A percentile compares a stretch with the other conserved stretches of the same genome.
phyloP scores from a whole-genome alignment of 495 filamentous ascomycete genomes.

The Chaetomium fimeti region DNA sequence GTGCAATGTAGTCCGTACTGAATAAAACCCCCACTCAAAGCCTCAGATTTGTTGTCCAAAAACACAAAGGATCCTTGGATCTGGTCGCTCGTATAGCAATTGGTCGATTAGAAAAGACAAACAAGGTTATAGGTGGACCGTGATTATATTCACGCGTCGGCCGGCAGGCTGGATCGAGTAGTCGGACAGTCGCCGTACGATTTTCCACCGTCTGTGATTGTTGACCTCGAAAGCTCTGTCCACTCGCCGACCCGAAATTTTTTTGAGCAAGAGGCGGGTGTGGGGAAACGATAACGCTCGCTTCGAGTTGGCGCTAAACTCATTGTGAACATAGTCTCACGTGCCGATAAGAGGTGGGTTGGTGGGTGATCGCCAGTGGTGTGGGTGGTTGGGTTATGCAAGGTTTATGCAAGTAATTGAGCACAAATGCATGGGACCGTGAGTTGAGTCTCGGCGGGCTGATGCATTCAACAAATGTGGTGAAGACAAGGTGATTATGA shows the following conservation, averaged over 20 bases:
- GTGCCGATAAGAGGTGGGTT: slow-evolving; percentile 11
- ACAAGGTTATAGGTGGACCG: slow-evolving; percentile 25
- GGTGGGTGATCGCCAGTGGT: not conserved
- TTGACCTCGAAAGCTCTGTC: slow-evolving; percentile 11
- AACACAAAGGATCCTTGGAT: not conserved
- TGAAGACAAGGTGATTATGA: not conserved
- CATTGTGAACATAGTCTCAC: not conserved
- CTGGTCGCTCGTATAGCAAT: slow-evolving; percentile 8
- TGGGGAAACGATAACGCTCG: slow-evolving; percentile 22
- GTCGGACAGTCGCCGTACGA: slow-evolving; percentile 29
- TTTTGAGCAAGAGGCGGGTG: slow-evolving; percentile 22
- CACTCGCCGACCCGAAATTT: slow-evolving; percentile 27
- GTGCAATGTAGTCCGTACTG: not conserved
- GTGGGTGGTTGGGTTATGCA: not conserved
- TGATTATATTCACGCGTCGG: slow-evolving; percentile 24
- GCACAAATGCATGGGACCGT: too few relatives aligned
- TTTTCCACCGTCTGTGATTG: slow-evolving; percentile 22
- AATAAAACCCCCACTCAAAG: not conserved
- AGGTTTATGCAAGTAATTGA: not conserved
- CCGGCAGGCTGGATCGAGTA: slow-evolving; percentile 26
- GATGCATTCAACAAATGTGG: not conserved
- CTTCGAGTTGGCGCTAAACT: slow-evolving; percentile 22
- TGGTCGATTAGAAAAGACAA: not conserved
- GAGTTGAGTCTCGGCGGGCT: not conserved
- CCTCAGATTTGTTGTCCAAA: slow-evolving; percentile 4